Percentiles rank a stretch among this genome's conserved stretches.
These are phyloP conservation scores for Kodamaea jinghongensis DNA, from an alignment of 805 yeast genomes.

Conservation along the genomic window DNA sequence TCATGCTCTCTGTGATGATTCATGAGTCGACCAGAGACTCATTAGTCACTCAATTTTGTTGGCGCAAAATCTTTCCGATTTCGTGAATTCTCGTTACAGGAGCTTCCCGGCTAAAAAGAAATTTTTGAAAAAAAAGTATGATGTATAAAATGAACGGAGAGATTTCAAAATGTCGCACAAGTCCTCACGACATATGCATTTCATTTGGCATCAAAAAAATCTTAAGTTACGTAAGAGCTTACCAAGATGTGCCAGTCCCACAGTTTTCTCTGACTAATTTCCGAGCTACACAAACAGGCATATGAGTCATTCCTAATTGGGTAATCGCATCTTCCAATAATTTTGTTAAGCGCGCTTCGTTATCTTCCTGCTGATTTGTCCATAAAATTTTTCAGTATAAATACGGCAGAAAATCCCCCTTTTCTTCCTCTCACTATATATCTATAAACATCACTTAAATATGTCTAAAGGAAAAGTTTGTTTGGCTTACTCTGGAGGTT, in stretches of 20 bases:
- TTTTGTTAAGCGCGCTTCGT: slow-evolving; percentile 28
- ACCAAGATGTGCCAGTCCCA: neutral
- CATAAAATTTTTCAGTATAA: slow-evolving; percentile 15
- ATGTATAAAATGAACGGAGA: no score
- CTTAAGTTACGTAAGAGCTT: neutral
- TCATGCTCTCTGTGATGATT: no score
- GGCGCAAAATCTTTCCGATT: no score
- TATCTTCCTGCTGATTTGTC: slow-evolving; percentile 14
- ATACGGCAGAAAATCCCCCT: slow-evolving; percentile 13
- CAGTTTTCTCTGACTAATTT: neutral
- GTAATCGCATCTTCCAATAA: slow-evolving; percentile 15
- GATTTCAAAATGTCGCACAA: no score
- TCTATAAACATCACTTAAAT: slow-evolving; percentile 8
- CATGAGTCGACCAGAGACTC: no score
- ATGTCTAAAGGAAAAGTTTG: slow-evolving; percentile 99
- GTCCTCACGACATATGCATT: no score
- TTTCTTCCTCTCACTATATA: slow-evolving; percentile 10
- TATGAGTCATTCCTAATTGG: slow-evolving; percentile 26
- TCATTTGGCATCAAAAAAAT: neutral
- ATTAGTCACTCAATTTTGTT: no score
- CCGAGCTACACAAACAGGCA: neutral
- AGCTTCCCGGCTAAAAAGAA: no score
- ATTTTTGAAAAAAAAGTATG: no score
- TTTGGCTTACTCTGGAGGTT: slow-evolving; percentile 98
- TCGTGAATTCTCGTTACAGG: no score